A percentile compares a stretch with the other conserved stretches of the same genome.
Conservation (phyloP, 441 rosid species). For the Cnidoscolus chayamansa region DNA sequence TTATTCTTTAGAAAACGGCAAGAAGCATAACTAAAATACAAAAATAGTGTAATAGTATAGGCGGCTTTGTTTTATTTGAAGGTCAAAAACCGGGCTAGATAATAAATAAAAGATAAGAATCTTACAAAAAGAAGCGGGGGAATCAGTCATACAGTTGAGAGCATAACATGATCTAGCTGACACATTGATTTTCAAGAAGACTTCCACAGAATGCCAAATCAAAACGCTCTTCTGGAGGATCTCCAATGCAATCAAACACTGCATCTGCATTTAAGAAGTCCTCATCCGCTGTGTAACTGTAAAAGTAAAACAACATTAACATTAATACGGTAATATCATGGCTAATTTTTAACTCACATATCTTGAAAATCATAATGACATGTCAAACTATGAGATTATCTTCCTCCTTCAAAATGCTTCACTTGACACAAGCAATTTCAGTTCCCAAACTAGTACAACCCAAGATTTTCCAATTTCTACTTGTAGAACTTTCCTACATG, state of each 20-base stretch:
- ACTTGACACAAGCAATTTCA: too few species aligned
- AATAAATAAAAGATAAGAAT: not conserved
- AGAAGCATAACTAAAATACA: not conserved
- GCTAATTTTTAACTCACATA: not conserved
- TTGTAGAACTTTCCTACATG: too few species aligned
- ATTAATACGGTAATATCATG: not conserved
- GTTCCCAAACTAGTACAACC: not conserved
- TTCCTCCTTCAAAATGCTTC: not conserved
- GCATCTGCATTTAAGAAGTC: constrained; percentile 88
- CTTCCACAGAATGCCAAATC: constrained; percentile 75
- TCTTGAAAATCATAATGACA: not conserved
- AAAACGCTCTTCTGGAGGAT: constrained; percentile 87
- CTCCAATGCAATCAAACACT: constrained; percentile 87
- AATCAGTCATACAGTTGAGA: not conserved
- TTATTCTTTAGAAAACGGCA: not conserved
- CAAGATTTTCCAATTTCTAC: not conserved
- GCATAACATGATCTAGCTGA: constrained; percentile 32
- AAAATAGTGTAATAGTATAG: not conserved
- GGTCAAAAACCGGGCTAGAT: not conserved
- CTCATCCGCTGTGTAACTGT: constrained; percentile 84
- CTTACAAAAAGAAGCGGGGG: not conserved
- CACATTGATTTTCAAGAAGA: constrained; percentile 80
- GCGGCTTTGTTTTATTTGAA: not conserved
- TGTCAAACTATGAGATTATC: not conserved
- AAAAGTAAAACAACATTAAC: constrained; percentile 26